Base-by-base conservation (phyloP, 768 basidiomycete species). In the Boletus rubroflammeus region DNA sequence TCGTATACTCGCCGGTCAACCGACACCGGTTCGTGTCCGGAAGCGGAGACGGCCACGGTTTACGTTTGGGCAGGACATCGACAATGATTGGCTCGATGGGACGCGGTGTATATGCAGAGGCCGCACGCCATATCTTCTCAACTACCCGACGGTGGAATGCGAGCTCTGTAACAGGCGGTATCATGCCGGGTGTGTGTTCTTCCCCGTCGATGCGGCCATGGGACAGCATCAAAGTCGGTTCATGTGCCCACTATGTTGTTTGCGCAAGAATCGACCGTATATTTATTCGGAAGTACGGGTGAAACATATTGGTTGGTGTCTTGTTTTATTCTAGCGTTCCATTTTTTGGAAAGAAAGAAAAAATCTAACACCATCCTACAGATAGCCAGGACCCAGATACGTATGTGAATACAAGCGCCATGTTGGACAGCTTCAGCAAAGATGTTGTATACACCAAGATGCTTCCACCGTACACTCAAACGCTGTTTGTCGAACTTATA, bases 31-130 rank as follows among this genome's bases (percentile, higher is more conserved):
- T 58, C 75, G 67, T 64, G 73, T 69, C 65, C 78, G 72, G 70
- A 79, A 89, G 81, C 77, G 88, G 72, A 72, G 76, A 48, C 70
- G 76, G 60, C 80, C 84, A 39, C 73, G 78, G 54, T 87, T 92
- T 59, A 79, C 76, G 7, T 90, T 92, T 62, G 86, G 87, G 15
- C 88, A 88, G 64, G 90, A 92, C 62, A 68, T 83, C 36, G 88
- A 91, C 65, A 69, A 76, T 28, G 86, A 90, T 62, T 89, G 86
- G 81, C 58, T 70, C 6, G 90, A 92, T 62, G 81, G 81, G 31
- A 90, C 89, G 26, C 81, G 89, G 26, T 92, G 90, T 70, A 86
- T 92, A 54, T 92, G 90, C 67, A 76, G 90, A 46, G 89, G 88
- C 15, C 78, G 81, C 29, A 86, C 82, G 3, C 63, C 71, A 8